These are phyloP conservation scores for Mortierella sp. DNA, from an alignment of 371 early-diverging fungal genomes.

Conservation along the genomic window DNA sequence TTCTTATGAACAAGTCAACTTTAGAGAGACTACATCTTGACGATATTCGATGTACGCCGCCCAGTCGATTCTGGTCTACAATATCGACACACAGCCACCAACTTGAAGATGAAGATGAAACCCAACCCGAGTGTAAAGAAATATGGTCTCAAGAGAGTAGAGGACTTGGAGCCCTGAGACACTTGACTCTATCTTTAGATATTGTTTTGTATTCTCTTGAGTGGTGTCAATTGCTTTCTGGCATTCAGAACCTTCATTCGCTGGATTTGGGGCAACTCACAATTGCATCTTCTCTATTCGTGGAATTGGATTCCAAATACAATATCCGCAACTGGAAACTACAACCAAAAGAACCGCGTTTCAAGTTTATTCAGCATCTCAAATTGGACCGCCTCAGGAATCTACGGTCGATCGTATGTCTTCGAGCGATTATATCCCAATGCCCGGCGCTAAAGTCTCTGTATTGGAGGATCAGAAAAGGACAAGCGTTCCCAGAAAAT, in stretches of 20 bases:
- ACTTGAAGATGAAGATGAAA: background rate
- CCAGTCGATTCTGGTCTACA: background rate
- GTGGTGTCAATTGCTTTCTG: slow-evolving; percentile 2
- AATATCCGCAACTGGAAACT: background rate
- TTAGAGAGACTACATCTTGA: background rate
- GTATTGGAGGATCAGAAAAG: slow-evolving; percentile 1
- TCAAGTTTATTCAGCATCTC: background rate
- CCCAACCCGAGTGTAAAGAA: background rate
- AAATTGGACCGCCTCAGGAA: background rate
- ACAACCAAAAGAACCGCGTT: background rate
- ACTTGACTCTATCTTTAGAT: background rate
- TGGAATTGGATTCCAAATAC: background rate
- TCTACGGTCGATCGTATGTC: background rate
- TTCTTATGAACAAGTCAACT: background rate
- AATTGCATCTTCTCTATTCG: background rate
- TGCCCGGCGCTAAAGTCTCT: background rate
- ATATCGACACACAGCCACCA: background rate
- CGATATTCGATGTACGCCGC: background rate
- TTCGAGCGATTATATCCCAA: slow-evolving; percentile 1
- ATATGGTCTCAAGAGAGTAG: background rate
- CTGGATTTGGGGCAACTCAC: background rate
- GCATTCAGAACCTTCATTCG: background rate
- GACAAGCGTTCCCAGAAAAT: background rate
- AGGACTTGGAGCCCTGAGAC: background rate
- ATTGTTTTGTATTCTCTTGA: background rate